These are phyloP conservation scores for Dactylellina cionopaga DNA, from an alignment of 2,329 filamentous ascomycete species.

Conservation along the genomic window DNA sequence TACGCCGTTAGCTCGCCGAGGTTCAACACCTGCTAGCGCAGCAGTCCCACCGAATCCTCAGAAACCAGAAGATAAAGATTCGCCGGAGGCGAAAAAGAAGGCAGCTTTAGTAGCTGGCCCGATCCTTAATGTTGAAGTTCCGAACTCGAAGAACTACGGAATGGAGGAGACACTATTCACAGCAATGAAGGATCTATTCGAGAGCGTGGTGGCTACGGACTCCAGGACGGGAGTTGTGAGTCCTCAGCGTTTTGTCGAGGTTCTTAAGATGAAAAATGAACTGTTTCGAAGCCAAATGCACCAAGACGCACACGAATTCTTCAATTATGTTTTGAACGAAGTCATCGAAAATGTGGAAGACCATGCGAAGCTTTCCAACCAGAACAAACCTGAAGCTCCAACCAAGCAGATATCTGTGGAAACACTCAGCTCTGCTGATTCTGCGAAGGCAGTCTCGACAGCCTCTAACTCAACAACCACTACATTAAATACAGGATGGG, in stretches of 20 bases:
- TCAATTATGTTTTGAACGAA: slow-evolving; percentile 93
- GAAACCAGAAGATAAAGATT: slow-evolving; percentile 90
- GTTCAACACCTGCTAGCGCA: slow-evolving; percentile 61
- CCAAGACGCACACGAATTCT: slow-evolving; percentile 97
- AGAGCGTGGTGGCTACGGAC: slow-evolving; percentile 82
- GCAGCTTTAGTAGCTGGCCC: slow-evolving; percentile 88
- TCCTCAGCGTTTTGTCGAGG: slow-evolving; percentile 90
- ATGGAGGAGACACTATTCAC: slow-evolving; percentile 97
- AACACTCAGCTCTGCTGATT: slow-evolving; percentile 56
- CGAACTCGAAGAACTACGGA: slow-evolving; percentile 81
- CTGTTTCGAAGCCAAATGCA: slow-evolving; percentile 98
- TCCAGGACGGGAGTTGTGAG: slow-evolving; percentile 89
- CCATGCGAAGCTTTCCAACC: slow-evolving; percentile 75
- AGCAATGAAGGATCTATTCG: slow-evolving; percentile 93
- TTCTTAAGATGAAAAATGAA: slow-evolving; percentile 92
- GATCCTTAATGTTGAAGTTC: slow-evolving; percentile 82
- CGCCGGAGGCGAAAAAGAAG: slow-evolving; percentile 98
- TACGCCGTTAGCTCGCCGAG: slow-evolving; percentile 25
- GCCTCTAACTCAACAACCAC: slow-evolving; percentile 65
- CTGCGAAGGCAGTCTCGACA: slow-evolving; percentile 56
- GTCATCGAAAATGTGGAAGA: slow-evolving; percentile 92
- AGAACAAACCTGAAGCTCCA: slow-evolving; percentile 63
- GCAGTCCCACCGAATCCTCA: slow-evolving; percentile 71
- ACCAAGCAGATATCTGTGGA: slow-evolving; percentile 57
- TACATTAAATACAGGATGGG: slow-evolving; percentile 76